Conservation (phyloP, 225 moss, liverwort and hornwort genomes). For the Takakia lepidozioides region DNA sequence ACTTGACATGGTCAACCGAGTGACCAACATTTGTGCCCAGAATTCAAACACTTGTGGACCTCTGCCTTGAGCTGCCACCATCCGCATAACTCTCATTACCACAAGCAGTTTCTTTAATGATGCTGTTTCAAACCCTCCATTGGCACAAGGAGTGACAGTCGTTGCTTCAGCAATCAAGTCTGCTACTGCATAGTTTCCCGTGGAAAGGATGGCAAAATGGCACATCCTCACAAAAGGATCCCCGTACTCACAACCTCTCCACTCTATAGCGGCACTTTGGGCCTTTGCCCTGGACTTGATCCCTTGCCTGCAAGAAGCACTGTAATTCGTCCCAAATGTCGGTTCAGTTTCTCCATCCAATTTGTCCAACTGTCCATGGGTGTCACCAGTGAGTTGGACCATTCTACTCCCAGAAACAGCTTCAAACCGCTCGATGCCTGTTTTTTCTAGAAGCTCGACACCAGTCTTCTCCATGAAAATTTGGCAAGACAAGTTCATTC, state of each 20-base stretch:
- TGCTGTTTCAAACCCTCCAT: conserved; percentile 30
- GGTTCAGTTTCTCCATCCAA: background rate
- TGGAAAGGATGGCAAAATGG: conserved; percentile 40
- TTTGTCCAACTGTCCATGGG: background rate
- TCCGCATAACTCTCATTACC: conserved; percentile 72
- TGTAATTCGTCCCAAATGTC: too few relatives aligned
- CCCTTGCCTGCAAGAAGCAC: too few relatives aligned
- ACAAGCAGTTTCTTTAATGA: conserved; percentile 46
- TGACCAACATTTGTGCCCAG: conserved; percentile 66
- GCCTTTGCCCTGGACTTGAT: too few relatives aligned
- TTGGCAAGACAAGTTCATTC: too few relatives aligned
- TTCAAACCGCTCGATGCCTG: conserved; percentile 1
- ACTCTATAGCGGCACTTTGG: too few relatives aligned
- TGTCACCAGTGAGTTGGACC: conserved; percentile 2
- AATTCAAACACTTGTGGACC: conserved; percentile 59
- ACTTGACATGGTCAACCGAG: conserved; percentile 32
- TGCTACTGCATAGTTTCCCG: conserved; percentile 50
- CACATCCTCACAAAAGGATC: conserved; percentile 35
- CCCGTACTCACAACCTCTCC: conserved; percentile 18
- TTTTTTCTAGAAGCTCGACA: background rate
- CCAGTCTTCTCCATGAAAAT: background rate
- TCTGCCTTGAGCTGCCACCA: conserved; percentile 74
- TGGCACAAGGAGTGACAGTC: conserved; percentile 17
- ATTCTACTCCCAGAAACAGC: conserved; percentile 3
- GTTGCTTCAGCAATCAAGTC: conserved; percentile 71